Base-by-base conservation (phyloP, 2,329 filamentous ascomycete genomes). In the Paecilomyces variotii region DNA sequence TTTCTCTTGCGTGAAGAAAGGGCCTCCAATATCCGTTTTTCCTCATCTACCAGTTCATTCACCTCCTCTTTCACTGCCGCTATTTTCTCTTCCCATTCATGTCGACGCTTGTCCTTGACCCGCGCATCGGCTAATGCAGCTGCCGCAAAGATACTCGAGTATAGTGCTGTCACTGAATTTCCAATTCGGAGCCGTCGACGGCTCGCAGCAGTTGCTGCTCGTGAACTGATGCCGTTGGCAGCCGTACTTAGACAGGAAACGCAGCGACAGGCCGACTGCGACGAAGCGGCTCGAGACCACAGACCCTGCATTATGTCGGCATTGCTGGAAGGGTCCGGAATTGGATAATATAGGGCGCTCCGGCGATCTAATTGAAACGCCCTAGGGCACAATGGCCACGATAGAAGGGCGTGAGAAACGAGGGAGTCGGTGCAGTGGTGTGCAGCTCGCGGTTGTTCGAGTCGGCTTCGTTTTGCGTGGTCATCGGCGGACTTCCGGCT, bases 121-220 rank as follows among this genome's bases (percentile, higher is more conserved):
- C 67, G 68, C 7, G 73, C 71, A 65, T 78, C 76, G 54, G 70
- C 71, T 34, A 77, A 65, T 25, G 76, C 69, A 14, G 76, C 76
- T 7, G 69, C 70, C 5, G 73, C 75, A 52, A 78, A 76, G 19
- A 78, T 73, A 53, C 74, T 74, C 9, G 73, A 74, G 62, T 77
- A 76, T n/a, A 78, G 65, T n/a, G 72, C 70, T 0, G 76, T 77
- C 27, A 76, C 67, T 0, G 74, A 72, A 61, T 78, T 76, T n/a
- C 71, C 74, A 55, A 77, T 65, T 25, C 72, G 69, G 57, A 78
- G 66, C 32, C 72, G 69, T 63, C 68, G 69, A 55, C 71, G 72
- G 59, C 71, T 71, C 26, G 75, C 69, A 24, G 72, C 69, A 34
- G 72, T 67, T 32, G 70, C 61, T 50, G 72, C 63, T 58, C 72